Conservation (phyloP, 2,329 filamentous ascomycete species). For the Aspergillus carbonarius region DNA sequence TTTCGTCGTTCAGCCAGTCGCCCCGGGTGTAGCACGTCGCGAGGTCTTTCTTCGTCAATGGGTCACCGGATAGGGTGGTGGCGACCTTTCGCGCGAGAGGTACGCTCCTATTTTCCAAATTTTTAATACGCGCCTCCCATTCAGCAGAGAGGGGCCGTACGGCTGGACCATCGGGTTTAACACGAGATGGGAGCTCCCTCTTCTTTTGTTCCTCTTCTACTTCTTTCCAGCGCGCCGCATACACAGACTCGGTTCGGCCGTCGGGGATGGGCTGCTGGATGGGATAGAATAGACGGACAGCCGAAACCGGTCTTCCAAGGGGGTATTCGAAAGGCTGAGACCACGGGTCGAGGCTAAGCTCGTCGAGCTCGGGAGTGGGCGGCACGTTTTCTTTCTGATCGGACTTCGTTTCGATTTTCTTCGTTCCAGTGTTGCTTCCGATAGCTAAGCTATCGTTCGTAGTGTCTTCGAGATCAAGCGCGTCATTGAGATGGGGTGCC, state of each 20-base stretch:
- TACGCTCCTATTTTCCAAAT: constrained; percentile 25
- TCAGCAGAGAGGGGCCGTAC: constrained; percentile 36
- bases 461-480: not conserved
- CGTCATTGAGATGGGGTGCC: constrained; percentile 12
- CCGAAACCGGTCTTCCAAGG: constrained; percentile 30
- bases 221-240: constrained; percentile 27
- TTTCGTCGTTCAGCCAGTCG: constrained; percentile 48
- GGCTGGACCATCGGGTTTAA: constrained; percentile 29
- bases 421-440: not conserved
- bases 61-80: constrained; percentile 35
- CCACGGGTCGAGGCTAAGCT: constrained; percentile 23
- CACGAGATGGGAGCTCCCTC: constrained; percentile 21
- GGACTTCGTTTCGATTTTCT: not conserved
- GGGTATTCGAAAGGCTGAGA: constrained; percentile 16
- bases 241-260: constrained; percentile 31
- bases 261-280: constrained; percentile 22
- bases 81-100: constrained; percentile 29
- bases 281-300: constrained; percentile 30
- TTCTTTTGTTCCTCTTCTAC: constrained; percentile 26
- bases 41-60: constrained; percentile 37
- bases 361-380: not conserved
- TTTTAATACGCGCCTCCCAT: constrained; percentile 37
- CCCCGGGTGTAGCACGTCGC: constrained; percentile 35
- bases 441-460: not conserved
- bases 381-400: constrained; percentile 22